Conservation (phyloP, 176 grass and related monocot species). For the Echinochloa phyllopogon region DNA sequence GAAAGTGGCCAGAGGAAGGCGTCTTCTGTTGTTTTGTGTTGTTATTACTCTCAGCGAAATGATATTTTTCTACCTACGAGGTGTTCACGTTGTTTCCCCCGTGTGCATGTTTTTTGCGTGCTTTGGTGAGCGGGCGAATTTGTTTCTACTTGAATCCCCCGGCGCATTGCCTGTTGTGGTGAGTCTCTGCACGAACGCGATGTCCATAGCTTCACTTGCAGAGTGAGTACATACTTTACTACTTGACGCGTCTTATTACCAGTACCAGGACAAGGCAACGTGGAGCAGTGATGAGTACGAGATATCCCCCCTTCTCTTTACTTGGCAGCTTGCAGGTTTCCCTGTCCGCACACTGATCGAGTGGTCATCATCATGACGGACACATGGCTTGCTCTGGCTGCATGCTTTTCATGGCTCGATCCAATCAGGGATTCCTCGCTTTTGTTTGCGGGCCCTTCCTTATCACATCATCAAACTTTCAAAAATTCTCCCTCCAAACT, state of each 20-base stretch:
- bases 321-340: too few species aligned
- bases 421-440: neutral
- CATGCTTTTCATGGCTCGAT: neutral
- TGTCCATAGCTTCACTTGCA: neutral
- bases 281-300: too few species aligned
- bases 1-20: neutral
- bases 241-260: neutral
- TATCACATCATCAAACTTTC: too few species aligned
- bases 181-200: conserved; percentile 24
- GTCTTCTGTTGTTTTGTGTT: neutral
- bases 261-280: neutral
- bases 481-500: too few species aligned
- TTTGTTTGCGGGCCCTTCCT: too few species aligned
- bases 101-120: neutral
- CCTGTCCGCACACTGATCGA: too few species aligned
- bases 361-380: neutral
- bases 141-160: neutral
- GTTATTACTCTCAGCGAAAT: neutral
- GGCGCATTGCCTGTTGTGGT: neutral
- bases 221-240: too few species aligned
- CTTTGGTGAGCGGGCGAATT: neutral
- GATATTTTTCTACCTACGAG: neutral
- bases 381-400: neutral
- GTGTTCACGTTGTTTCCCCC: neutral
- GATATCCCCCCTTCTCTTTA: too few species aligned